A percentile compares a stretch with the other conserved stretches of the same genome.
Conservation (phyloP, 306 rosid species). For the Lathyrus sativus region DNA sequence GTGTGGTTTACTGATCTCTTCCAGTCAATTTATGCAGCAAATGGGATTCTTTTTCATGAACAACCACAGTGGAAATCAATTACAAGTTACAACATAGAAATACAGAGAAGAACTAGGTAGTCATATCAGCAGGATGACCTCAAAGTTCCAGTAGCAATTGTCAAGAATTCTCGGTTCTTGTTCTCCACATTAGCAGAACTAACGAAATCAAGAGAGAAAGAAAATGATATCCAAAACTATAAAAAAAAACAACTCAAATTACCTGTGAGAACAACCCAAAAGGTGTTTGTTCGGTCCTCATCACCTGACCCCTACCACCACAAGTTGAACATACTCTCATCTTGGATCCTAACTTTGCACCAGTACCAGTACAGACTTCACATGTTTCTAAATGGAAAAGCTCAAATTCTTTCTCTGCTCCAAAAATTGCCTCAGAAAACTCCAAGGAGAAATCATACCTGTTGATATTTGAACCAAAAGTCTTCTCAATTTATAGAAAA, state of each 20-base stretch:
- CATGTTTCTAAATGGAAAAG: conserved; percentile 97
- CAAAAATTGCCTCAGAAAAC: conserved; percentile 88
- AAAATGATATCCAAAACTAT: conserved; percentile 16
- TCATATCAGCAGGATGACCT: conserved; percentile 4
- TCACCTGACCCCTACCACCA: conserved; percentile 99
- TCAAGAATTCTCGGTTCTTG: conserved; percentile 6
- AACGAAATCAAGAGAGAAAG: conserved; percentile 24
- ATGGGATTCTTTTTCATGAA: conserved; percentile 8
- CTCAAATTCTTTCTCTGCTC: conserved; percentile 88
- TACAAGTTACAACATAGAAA: conserved; percentile 24
- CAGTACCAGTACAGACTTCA: conserved; percentile 85
- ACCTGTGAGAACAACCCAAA: conserved; percentile 99
- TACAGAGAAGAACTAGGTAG: conserved; percentile 20
- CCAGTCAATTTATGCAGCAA: conserved; percentile 15
- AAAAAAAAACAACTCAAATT: conserved; percentile 34
- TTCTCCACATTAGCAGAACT: conserved; percentile 22
- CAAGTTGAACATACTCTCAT: conserved; percentile 91
- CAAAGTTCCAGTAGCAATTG: conserved; percentile 15
- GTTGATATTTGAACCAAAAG: conserved; percentile 50
- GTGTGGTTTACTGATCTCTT: conserved; percentile 22
- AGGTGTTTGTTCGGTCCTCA: conserved; percentile 99
- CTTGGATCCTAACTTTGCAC: conserved; percentile 83
- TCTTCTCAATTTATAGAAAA: conserved; percentile 37
- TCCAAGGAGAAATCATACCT: conserved; percentile 86
- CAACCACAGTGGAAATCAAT: conserved; percentile 12